Conservation (phyloP, 1,284 basidiomycete species). For the Apiotrichum akiyoshidainum region DNA sequence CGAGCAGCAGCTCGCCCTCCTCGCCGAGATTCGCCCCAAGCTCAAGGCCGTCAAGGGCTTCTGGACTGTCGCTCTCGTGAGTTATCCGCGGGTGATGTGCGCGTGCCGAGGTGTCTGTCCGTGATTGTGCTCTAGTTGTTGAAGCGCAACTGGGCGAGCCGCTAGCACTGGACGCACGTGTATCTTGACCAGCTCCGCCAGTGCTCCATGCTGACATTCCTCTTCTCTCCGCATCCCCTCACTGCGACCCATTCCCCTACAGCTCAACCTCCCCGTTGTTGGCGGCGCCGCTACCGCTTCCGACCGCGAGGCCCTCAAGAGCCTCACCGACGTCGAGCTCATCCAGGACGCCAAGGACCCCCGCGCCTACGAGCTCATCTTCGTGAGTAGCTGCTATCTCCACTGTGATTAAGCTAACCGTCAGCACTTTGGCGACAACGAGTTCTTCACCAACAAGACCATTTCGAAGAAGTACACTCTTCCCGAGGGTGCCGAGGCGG, state of each 20-base stretch:
- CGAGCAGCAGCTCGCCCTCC: conserved; percentile 31
- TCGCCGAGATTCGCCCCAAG: conserved; percentile 28
- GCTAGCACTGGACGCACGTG: too few species aligned
- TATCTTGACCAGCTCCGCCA: not conserved
- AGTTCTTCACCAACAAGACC: conserved; percentile 47
- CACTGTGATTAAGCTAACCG: not conserved
- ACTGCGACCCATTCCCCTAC: not conserved
- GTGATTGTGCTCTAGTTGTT: too few species aligned
- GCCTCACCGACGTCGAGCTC: conserved; percentile 45
- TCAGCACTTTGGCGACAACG: conserved; percentile 49
- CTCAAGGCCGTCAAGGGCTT: conserved; percentile 41
- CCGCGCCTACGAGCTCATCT: conserved; percentile 45
- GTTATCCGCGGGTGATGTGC: not conserved
- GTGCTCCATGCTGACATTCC: not conserved
- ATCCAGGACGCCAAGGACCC: conserved; percentile 46
- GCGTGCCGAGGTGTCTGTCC: too few species aligned
- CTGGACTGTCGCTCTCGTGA: conserved; percentile 40
- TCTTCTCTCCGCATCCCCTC: not conserved
- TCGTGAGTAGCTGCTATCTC: conserved; percentile 31
- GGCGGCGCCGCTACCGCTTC: conserved; percentile 27
- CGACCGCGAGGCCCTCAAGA: conserved; percentile 45
- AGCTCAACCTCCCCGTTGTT: conserved; percentile 32
- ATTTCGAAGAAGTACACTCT: conserved; percentile 45
- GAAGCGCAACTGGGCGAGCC: too few species aligned
- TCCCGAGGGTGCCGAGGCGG: conserved; percentile 23